A percentile compares a stretch with the other conserved stretches of the same genome.
These are phyloP conservation scores for Oryza glaberrima DNA, from an alignment of 176 grass and related monocot genomes.

Conservation along the genomic window DNA sequence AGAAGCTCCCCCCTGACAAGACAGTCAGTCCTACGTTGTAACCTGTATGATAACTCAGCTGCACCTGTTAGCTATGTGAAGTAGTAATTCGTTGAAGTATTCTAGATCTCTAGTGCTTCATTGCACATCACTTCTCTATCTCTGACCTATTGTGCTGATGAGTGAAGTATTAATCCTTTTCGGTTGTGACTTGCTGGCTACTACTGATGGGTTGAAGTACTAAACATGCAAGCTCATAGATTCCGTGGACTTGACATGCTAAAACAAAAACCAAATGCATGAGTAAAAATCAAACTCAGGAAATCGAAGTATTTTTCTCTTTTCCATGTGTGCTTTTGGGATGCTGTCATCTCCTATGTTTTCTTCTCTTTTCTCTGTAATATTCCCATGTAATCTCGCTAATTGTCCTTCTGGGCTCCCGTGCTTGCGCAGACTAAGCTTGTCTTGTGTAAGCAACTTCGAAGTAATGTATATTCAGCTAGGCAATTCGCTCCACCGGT, in stretches of 20 bases:
- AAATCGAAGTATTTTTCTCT: not conserved
- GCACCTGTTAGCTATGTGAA: not conserved
- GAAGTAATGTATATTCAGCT: too few relatives aligned
- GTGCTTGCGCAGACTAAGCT: too few relatives aligned
- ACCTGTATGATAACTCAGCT: constrained; percentile 45
- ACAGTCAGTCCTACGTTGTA: constrained; percentile 14
- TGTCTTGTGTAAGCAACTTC: too few relatives aligned
- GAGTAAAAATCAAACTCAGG: not conserved
- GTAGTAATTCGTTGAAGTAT: not conserved
- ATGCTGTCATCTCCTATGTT: too few relatives aligned
- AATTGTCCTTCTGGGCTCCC: too few relatives aligned
- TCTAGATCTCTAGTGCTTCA: not conserved
- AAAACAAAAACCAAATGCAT: not conserved
- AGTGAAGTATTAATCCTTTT: not conserved
- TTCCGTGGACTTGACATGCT: not conserved
- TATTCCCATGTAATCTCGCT: too few relatives aligned
- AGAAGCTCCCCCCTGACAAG: constrained; percentile 43
- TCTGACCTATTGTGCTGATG: not conserved
- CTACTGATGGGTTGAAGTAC: not conserved
- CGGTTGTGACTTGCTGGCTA: not conserved
- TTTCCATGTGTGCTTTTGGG: too few relatives aligned
- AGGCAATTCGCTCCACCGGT: too few relatives aligned
- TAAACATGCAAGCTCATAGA: not conserved
- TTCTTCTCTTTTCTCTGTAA: too few relatives aligned
- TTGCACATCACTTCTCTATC: not conserved